Evolutionary conservation across 345 rosid genomes (phyloP), one percentile per base, ranked within the genome.

Genomic region (Melaleuca quinquenervia): DNA sequence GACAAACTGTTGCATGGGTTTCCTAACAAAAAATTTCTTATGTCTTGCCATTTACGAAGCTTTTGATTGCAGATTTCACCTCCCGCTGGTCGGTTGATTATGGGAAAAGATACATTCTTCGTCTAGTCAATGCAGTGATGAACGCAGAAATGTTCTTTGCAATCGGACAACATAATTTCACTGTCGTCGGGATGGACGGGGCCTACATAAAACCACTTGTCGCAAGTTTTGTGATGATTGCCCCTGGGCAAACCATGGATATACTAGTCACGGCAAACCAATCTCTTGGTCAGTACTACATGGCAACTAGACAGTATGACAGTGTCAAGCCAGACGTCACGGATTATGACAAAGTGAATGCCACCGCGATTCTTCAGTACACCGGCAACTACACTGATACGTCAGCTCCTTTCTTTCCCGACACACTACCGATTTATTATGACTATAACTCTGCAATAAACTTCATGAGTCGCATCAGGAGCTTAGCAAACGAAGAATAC

Each of bases 221-320:
- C 84, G 83, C 85, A 3, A 82, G 75, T 32, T 62, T 60, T 36
- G 86, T 88, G 24, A 70, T 85, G 89, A 70, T 88, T 27, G 80
- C 85, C 55, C 87, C 89, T 1, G 87, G 89, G 22, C 89, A 88
- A 58, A 85, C 89, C 49, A 74, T 83, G 50, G 89, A 88, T 45
- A 49, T 85, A 83, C 56, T 88, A 13, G 82, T 88, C 80, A 83
- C 87, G 16, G 83, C 83, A 26, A 70, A 88, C 85, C 89, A 85
- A 75, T 26, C 87, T 53, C 85, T 82, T 2, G 85, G 85, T 52
- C 55, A 26, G 7, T 85, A 88, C 70, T 88, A 88, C 62, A 84
- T 88, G 18, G 89, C 82, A 14, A 54, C 85, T 11, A 83, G 89
- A 27, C 83, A 85, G 50, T 85, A 70, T 45, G 55, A 85, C 64